phyloP scores from a whole-genome alignment of 2,329 filamentous ascomycete species.

The Aspergillus carbonarius region DNA sequence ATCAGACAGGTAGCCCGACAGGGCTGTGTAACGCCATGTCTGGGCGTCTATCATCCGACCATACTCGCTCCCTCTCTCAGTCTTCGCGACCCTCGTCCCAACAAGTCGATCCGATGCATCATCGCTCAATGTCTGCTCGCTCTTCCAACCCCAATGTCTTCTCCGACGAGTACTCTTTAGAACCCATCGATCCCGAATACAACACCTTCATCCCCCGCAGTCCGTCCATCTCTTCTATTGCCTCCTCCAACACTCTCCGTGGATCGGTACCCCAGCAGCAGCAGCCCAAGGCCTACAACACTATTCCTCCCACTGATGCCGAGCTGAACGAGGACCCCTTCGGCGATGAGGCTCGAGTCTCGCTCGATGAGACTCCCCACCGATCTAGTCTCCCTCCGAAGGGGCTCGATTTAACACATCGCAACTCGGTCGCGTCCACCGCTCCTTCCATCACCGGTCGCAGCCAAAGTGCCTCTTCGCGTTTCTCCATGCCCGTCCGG shows the following conservation, averaged over 20 bases:
- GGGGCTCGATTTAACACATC: slow-evolving; percentile 28
- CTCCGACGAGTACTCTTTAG: slow-evolving; percentile 50
- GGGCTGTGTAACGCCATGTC: slow-evolving; percentile 43
- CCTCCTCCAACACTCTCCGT: slow-evolving; percentile 35
- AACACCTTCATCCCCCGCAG: slow-evolving; percentile 32
- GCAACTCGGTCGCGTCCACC: slow-evolving; percentile 34
- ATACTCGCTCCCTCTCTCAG: slow-evolving; percentile 35
- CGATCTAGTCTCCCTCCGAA: slow-evolving; percentile 40
- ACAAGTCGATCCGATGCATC: slow-evolving; percentile 30
- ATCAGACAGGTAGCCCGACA: slow-evolving; percentile 35
- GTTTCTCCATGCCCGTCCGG: slow-evolving; percentile 45
- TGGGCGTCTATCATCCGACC: slow-evolving; percentile 38
- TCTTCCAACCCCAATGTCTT: slow-evolving; percentile 47
- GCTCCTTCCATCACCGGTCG: slow-evolving; percentile 37
- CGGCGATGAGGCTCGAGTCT: slow-evolving; percentile 35
- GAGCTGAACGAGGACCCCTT: slow-evolving; percentile 35
- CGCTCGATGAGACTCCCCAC: slow-evolving; percentile 30
- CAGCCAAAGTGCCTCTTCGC: slow-evolving; percentile 46
- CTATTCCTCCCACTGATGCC: slow-evolving; percentile 23
- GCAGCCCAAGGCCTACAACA: slow-evolving; percentile 22
- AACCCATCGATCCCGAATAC: slow-evolving; percentile 39
- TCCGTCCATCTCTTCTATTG: slow-evolving; percentile 32
- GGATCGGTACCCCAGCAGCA: slow-evolving; percentile 24
- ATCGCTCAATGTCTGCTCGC: slow-evolving; percentile 30
- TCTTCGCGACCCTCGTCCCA: slow-evolving; percentile 29